phyloP scores from a whole-genome alignment of 352 stramenopile genomes.

The Pythium sp. region DNA sequence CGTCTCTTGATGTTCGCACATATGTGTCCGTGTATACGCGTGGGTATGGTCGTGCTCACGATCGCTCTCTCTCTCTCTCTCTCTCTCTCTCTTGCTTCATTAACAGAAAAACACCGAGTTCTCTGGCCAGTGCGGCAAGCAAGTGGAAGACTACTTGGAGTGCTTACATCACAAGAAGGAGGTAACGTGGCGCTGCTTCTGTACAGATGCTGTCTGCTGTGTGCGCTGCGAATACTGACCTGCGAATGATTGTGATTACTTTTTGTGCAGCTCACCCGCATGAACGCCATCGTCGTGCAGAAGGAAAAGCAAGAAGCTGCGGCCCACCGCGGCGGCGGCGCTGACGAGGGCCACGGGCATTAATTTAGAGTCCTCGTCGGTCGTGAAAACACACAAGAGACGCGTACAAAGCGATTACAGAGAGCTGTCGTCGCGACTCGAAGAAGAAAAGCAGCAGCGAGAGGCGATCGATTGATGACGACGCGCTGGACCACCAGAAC shows the following conservation, averaged over 20 bases:
- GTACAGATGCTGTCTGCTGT: background rate
- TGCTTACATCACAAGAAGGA: slow-evolving; percentile 95
- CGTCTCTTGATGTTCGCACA: slow-evolving; percentile 49
- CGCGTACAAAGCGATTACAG: background rate
- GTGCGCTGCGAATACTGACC: background rate
- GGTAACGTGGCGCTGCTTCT: slow-evolving; percentile 29
- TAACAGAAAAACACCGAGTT: slow-evolving; percentile 79
- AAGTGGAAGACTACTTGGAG: slow-evolving; percentile 95
- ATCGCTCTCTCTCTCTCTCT: slow-evolving; percentile 6
- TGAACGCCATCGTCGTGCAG: slow-evolving; percentile 80
- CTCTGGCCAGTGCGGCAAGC: slow-evolving; percentile 75
- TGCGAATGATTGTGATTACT: background rate
- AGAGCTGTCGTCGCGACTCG: slow-evolving; percentile 2
- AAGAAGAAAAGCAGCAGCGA: slow-evolving; percentile 8
- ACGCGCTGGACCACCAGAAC: slow-evolving; percentile 15
- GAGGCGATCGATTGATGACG: background rate
- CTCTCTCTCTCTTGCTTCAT: slow-evolving; percentile 9
- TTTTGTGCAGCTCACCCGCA: slow-evolving; percentile 58
- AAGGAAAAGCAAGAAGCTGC: slow-evolving; percentile 73
- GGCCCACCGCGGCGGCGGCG: slow-evolving; percentile 29
- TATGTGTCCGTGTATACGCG: background rate
- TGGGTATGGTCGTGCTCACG: background rate
- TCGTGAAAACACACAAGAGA: background rate
- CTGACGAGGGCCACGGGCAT: slow-evolving; percentile 45
- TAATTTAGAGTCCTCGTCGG: slow-evolving; percentile 29